Percentiles rank a stretch among this genome's conserved stretches.
These are phyloP conservation scores for Phytophthora sansomeana DNA, from an alignment of 352 stramenopile species.

Conservation along the genomic window DNA sequence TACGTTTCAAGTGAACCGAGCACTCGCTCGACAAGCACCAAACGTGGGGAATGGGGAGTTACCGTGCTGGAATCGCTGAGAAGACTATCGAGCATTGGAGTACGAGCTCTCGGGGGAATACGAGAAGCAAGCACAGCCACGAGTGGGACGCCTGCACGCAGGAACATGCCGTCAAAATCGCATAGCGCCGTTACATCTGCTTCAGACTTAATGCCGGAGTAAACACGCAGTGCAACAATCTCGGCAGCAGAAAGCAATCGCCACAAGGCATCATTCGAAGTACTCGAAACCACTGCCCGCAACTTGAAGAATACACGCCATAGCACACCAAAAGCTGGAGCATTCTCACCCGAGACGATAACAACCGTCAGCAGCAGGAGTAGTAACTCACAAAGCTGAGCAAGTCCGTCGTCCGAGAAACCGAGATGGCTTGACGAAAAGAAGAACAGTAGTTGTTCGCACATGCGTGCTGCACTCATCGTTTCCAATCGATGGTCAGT, in stretches of 20 bases:
- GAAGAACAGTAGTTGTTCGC: constrained; percentile 61
- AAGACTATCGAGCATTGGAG: constrained; percentile 34
- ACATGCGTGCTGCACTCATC: constrained; percentile 46
- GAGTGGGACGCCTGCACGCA: constrained; percentile 33
- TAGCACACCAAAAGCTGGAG: constrained; percentile 15
- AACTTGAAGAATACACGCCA: constrained; percentile 53
- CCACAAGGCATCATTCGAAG: constrained; percentile 15
- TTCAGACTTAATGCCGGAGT: constrained; percentile 21
- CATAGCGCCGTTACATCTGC: constrained; percentile 23
- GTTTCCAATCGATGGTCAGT: constrained; percentile 10
- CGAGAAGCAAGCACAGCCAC: constrained; percentile 34
- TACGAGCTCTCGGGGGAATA: constrained; percentile 9
- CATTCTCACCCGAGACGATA: constrained; percentile 21
- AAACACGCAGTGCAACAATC: constrained; percentile 36
- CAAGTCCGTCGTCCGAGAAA: constrained; percentile 1
- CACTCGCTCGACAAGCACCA: constrained; percentile 47
- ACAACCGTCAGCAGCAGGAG: constrained; percentile 45
- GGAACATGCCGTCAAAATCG: constrained; percentile 32
- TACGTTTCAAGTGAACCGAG: constrained; percentile 37
- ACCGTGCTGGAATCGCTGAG: constrained; percentile 15
- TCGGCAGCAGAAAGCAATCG: constrained; percentile 48
- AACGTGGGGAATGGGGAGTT: constrained; percentile 22
- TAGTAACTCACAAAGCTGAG: constrained; percentile 47
- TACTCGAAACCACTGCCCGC: constrained; percentile 21
- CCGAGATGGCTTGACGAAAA: constrained; percentile 25